Evolutionary conservation across 257 asterid species (phyloP).

Genomic region (Scutellaria minor): DNA sequence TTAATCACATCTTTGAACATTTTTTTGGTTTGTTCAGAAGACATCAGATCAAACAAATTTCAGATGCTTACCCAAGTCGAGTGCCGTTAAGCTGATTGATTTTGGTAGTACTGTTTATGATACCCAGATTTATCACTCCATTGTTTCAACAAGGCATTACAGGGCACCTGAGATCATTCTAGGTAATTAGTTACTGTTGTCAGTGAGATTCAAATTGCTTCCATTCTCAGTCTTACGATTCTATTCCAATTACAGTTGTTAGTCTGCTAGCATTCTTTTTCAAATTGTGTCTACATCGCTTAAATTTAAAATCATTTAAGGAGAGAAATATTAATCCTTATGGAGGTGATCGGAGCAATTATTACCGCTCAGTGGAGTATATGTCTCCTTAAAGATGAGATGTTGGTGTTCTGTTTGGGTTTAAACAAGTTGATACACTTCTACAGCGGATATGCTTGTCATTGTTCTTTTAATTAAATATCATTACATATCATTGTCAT

Average conservation of each 20-base stretch:
- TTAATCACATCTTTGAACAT: conserved; percentile 25
- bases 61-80: conserved; percentile 71
- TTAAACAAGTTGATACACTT: not conserved
- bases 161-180: conserved; percentile 69
- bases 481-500: not conserved
- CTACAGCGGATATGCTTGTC: not conserved
- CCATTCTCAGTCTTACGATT: conserved; percentile 23
- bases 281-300: conserved; percentile 14
- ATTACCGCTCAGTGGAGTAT: not conserved
- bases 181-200: conserved; percentile 53
- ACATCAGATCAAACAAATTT: conserved; percentile 53
- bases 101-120: conserved; percentile 60
- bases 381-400: conserved; percentile 25
- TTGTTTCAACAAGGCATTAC: conserved; percentile 67
- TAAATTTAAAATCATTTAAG: conserved; percentile 5
- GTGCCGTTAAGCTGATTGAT: conserved; percentile 71
- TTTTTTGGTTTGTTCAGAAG: conserved; percentile 57
- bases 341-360: conserved; percentile 26
- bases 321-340: conserved; percentile 2
- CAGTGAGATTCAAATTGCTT: conserved; percentile 35
- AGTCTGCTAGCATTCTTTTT: conserved; percentile 28
- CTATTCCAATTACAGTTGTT: conserved; percentile 4
- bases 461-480: not conserved
- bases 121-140: conserved; percentile 57
- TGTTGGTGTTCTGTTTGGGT: not conserved